phyloP scores from a whole-genome alignment of 768 basidiomycete genomes.

The Suillus weaverae region DNA sequence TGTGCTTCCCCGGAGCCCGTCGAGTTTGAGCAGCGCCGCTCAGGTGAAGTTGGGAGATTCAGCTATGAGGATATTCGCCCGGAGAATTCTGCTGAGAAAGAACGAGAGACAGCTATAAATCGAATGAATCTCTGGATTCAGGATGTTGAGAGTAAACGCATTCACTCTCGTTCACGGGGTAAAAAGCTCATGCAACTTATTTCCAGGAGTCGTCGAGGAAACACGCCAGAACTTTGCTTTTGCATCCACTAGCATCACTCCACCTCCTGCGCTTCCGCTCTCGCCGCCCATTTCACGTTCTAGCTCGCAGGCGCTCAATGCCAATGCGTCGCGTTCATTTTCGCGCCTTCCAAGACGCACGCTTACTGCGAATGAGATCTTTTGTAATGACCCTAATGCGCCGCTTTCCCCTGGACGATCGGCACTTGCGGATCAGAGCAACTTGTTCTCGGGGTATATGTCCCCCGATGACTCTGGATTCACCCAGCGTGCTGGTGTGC shows the following conservation, averaged over 20 bases:
- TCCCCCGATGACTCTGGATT: slow-evolving; percentile 21
- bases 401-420: slow-evolving; percentile 23
- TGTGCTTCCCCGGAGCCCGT: slow-evolving; percentile 29
- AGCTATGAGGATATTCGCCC: slow-evolving; percentile 36
- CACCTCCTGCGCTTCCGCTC: slow-evolving; percentile 64
- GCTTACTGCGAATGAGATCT: slow-evolving; percentile 71
- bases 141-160: slow-evolving; percentile 74
- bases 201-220: slow-evolving; percentile 77
- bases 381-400: slow-evolving; percentile 32
- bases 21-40: slow-evolving; percentile 34
- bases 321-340: slow-evolving; percentile 27
- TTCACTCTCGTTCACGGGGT: neutral
- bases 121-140: slow-evolving; percentile 82
- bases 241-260: slow-evolving; percentile 47
- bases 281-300: slow-evolving; percentile 52
- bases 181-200: slow-evolving; percentile 12
- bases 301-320: slow-evolving; percentile 34
- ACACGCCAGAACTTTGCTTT: slow-evolving; percentile 64
- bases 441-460: slow-evolving; percentile 22
- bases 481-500: slow-evolving; percentile 14
- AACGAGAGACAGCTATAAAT: slow-evolving; percentile 42
- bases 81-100: slow-evolving; percentile 8
- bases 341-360: slow-evolving; percentile 62
- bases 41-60: slow-evolving; percentile 33
- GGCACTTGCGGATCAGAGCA: slow-evolving; percentile 17